phyloP scores from a whole-genome alignment of 208 protist species.

The Wallacemonas rigidus region DNA sequence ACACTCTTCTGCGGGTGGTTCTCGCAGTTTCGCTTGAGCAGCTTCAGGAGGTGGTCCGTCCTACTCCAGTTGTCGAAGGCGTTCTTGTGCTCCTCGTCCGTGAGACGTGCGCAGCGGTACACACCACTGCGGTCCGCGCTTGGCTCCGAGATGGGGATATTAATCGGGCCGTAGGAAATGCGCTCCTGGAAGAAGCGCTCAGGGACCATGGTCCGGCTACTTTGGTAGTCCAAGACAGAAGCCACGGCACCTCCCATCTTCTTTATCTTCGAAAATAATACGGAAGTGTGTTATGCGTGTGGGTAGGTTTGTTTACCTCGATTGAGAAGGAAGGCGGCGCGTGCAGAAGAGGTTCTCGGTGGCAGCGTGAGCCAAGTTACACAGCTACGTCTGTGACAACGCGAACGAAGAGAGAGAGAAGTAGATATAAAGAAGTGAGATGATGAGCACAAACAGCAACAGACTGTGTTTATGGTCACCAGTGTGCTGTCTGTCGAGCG shows the following conservation, averaged over 20 bases:
- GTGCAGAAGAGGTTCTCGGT: too few relatives aligned
- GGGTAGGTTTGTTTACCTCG: background rate
- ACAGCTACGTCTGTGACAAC: too few relatives aligned
- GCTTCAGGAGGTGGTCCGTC: conserved; percentile 45
- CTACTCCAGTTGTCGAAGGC: conserved; percentile 11
- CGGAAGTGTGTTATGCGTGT: conserved; percentile 10
- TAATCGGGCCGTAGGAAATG: conserved; percentile 41
- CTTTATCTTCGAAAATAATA: background rate
- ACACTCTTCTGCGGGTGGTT: conserved; percentile 24
- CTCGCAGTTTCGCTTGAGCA: conserved; percentile 39
- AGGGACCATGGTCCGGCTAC: conserved; percentile 29
- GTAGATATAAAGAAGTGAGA: too few relatives aligned
- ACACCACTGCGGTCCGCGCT: conserved; percentile 47
- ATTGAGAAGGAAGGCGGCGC: too few relatives aligned
- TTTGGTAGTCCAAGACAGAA: conserved; percentile 45
- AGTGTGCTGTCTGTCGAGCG: too few relatives aligned
- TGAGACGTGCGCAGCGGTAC: conserved; percentile 48
- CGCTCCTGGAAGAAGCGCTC: conserved; percentile 27
- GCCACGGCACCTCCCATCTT: conserved; percentile 60
- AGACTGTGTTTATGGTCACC: too few relatives aligned
- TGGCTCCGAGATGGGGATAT: conserved; percentile 37
- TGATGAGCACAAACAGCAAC: too few relatives aligned
- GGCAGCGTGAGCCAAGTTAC: too few relatives aligned
- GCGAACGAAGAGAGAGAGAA: too few relatives aligned
- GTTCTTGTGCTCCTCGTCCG: conserved; percentile 47